These are phyloP conservation scores for Persicaria tinctoria DNA, from an alignment of 148 eudicot genomes.

Conservation along the genomic window DNA sequence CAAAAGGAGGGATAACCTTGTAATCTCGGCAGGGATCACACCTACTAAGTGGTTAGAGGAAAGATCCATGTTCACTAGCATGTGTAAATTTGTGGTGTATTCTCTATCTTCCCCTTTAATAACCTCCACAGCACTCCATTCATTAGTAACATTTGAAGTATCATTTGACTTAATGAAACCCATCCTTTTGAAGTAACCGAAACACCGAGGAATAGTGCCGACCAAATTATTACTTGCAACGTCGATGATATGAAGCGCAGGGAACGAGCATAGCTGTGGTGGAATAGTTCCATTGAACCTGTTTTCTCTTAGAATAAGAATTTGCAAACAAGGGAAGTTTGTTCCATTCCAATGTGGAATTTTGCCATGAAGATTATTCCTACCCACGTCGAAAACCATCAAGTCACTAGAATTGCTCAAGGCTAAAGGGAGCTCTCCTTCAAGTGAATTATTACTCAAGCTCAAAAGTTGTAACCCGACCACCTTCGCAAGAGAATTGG, in stretches of 20 bases:
- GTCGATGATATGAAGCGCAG: slow-evolving; percentile 25
- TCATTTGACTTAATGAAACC: too few species aligned
- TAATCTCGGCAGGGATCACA: slow-evolving; percentile 13
- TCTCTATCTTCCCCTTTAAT: slow-evolving; percentile 10
- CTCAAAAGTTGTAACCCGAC: neutral
- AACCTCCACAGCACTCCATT: slow-evolving; percentile 13
- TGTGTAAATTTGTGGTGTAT: too few species aligned
- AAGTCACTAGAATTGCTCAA: neutral
- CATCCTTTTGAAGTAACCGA: too few species aligned
- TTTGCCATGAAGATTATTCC: slow-evolving; percentile 10
- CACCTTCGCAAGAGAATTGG: slow-evolving; percentile 14
- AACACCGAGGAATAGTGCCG: slow-evolving; percentile 12
- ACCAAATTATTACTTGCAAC: slow-evolving; percentile 24
- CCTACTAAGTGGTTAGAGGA: slow-evolving; percentile 17
- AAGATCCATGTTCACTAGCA: too few species aligned
- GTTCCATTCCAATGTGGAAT: slow-evolving; percentile 17
- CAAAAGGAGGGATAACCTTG: neutral
- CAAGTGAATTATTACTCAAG: neutral
- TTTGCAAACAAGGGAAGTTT: neutral
- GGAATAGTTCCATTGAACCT: slow-evolving; percentile 31
- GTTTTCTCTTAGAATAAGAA: slow-evolving; percentile 5
- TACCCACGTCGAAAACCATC: slow-evolving; percentile 28
- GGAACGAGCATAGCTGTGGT: slow-evolving; percentile 13
- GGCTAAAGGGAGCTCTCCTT: slow-evolving; percentile 11
- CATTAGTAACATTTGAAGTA: slow-evolving; percentile 13